A percentile compares a stretch with the other conserved stretches of the same genome.
These are phyloP conservation scores for Dictyostelium intermedium DNA, from an alignment of 78 protist species.

Conservation along the genomic window DNA sequence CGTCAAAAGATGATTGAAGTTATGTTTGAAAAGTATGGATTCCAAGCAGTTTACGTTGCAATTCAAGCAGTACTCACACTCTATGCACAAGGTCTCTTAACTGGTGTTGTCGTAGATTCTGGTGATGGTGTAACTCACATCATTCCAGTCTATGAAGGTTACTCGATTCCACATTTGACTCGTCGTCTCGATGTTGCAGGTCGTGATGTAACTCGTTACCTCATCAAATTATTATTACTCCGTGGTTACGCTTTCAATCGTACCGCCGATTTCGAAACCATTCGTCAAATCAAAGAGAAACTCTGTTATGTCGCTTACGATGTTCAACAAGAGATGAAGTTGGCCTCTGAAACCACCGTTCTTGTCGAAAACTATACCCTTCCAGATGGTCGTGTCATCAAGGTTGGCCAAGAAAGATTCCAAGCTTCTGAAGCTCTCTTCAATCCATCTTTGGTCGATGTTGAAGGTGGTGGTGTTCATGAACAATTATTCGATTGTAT, in stretches of 20 bases:
- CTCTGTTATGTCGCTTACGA: constrained; percentile 98
- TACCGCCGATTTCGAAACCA: constrained; percentile 99
- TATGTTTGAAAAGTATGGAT: constrained; percentile 98
- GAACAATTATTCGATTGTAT: constrained; percentile 95
- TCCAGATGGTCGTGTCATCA: constrained; percentile 97
- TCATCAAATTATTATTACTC: constrained; percentile 95
- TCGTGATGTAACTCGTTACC: constrained; percentile 89
- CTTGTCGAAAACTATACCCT: constrained; percentile 92
- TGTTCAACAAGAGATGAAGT: constrained; percentile 89
- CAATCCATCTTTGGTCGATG: constrained; percentile 96
- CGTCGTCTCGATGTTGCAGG: constrained; percentile 99
- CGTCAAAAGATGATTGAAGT: constrained; percentile 87
- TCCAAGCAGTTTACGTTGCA: constrained; percentile 90
- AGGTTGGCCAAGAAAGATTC: constrained; percentile 97
- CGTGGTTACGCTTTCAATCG: constrained; percentile 98
- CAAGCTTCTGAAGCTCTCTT: constrained; percentile 99
- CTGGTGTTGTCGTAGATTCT: constrained; percentile 98
- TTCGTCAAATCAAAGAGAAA: constrained; percentile 97
- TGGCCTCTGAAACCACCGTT: constrained; percentile 98
- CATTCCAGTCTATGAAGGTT: constrained; percentile 99
- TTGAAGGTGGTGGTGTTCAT: constrained; percentile 95
- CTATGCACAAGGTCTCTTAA: constrained; percentile 96
- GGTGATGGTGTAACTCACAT: constrained; percentile 99
- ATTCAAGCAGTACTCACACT: constrained; percentile 98
- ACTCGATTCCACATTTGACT: constrained; percentile 90